phyloP scores from a whole-genome alignment of 257 asterid genomes.

The Solanum virginianum region DNA sequence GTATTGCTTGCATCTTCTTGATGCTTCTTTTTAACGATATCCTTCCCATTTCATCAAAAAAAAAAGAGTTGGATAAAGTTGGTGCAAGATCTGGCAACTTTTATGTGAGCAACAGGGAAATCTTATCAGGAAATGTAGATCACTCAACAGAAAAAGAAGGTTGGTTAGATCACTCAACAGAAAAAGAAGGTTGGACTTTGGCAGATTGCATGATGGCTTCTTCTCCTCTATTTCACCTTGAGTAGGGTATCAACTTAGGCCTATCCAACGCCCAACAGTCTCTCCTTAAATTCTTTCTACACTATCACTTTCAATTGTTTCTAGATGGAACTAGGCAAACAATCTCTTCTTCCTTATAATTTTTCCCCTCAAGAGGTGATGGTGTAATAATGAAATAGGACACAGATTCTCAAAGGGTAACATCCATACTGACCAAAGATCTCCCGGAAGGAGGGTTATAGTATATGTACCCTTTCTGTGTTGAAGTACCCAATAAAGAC shows the following conservation, averaged over 20 bases:
- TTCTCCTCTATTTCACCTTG: not conserved
- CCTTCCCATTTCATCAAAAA: not conserved
- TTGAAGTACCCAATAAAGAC: not conserved
- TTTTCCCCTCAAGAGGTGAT: no score
- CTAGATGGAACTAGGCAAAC: not conserved
- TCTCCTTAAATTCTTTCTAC: not conserved
- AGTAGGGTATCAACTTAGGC: not conserved
- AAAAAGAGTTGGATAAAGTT: not conserved
- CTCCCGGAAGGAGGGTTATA: not conserved
- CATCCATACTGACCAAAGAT: not conserved
- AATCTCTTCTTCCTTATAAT: not conserved
- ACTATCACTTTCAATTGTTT: not conserved
- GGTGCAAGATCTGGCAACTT: no score
- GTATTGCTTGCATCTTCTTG: not conserved
- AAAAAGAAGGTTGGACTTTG: not conserved
- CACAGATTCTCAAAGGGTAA: no score
- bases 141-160: no score
- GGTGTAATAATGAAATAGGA: no score
- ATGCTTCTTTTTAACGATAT: not conserved
- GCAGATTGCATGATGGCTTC: not conserved
- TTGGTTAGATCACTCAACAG: no score
- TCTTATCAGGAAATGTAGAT: no score
- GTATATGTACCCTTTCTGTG: not conserved
- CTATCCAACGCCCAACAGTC: not conserved
- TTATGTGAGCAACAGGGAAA: no score